Conservation (phyloP, 139 green algal genomes). For the Marvania coccoides region DNA sequence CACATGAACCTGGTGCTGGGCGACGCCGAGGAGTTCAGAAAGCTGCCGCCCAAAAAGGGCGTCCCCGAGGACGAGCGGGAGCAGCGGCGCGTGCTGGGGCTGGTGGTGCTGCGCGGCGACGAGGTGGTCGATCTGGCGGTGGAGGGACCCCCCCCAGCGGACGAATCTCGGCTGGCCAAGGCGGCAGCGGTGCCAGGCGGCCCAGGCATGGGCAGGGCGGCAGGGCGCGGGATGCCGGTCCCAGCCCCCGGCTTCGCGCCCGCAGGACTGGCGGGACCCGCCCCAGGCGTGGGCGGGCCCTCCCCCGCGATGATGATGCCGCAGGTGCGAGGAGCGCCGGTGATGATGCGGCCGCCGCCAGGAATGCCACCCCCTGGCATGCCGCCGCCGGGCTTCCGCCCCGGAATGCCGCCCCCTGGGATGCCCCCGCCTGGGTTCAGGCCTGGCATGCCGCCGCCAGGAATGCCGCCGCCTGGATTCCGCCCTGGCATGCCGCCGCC, state of each 20-base stretch:
- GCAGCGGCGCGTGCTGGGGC: slow-evolving; percentile 84
- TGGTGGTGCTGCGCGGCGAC: slow-evolving; percentile 90
- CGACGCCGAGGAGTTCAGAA: slow-evolving; percentile 93
- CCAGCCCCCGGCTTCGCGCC: slow-evolving; percentile 61
- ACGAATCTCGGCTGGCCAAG: slow-evolving; percentile 47
- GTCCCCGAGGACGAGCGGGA: slow-evolving; percentile 74
- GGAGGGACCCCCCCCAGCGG: slow-evolving; percentile 87
- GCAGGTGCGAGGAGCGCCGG: slow-evolving; percentile 44
- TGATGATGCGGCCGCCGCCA: slow-evolving; percentile 51
- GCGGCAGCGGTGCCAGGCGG: slow-evolving; percentile 39
- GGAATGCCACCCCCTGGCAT: slow-evolving; percentile 24
- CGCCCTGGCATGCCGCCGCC: slow-evolving; percentile 31
- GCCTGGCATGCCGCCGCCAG: slow-evolving; percentile 56
- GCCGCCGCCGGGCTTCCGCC: slow-evolving; percentile 17
- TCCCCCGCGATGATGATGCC: slow-evolving; percentile 88
- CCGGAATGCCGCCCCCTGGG: slow-evolving; percentile 35
- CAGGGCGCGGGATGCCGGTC: slow-evolving; percentile 68
- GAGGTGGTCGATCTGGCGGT: slow-evolving; percentile 93
- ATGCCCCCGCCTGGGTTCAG: slow-evolving; percentile 20
- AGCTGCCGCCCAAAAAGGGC: slow-evolving; percentile 91
- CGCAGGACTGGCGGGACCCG: slow-evolving; percentile 77
- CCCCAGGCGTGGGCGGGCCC: slow-evolving; percentile 79
- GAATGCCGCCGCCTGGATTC: slow-evolving; percentile 38
- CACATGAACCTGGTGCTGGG: slow-evolving; percentile 99
- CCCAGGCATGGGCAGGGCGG: slow-evolving; percentile 73